These are phyloP conservation scores for Chlorophyllum brunneum DNA, from an alignment of 768 basidiomycete species.

Conservation along the genomic window DNA sequence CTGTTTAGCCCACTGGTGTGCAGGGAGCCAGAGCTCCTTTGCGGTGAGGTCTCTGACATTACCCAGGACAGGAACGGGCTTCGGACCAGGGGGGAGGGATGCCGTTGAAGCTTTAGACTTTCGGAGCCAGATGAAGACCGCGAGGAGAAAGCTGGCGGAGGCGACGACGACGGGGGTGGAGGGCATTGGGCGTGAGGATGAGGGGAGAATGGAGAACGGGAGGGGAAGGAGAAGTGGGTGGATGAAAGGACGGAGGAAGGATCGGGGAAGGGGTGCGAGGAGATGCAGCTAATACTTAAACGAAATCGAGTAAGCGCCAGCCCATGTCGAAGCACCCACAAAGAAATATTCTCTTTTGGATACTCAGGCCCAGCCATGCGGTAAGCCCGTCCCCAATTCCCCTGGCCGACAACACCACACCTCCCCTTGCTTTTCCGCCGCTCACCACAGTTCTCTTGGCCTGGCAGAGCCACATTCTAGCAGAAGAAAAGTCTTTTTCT, in stretches of 20 bases:
- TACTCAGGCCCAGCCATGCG: neutral
- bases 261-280: conserved; percentile 5
- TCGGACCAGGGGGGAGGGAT: conserved; percentile 64
- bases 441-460: neutral
- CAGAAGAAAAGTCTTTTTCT: neutral
- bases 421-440: neutral
- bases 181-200: neutral
- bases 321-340: conserved; percentile 6
- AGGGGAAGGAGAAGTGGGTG: conserved; percentile 9
- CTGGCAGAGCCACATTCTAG: neutral
- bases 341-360: conserved; percentile 5
- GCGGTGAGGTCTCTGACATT: conserved; percentile 58
- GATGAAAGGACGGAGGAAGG: conserved; percentile 10
- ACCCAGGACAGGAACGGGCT: conserved; percentile 59
- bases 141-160: conserved; percentile 28
- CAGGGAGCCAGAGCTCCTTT: conserved; percentile 64
- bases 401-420: neutral
- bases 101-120: conserved; percentile 37
- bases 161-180: conserved; percentile 12
- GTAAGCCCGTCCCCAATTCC: neutral
- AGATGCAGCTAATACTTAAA: conserved; percentile 12
- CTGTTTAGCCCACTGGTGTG: conserved; percentile 54
- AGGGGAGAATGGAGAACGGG: conserved; percentile 9
- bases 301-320: conserved; percentile 7
- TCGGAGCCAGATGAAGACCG: conserved; percentile 37